Evolutionary conservation across 768 basidiomycete genomes (phyloP).

Genomic region (Saitozyma sp.): DNA sequence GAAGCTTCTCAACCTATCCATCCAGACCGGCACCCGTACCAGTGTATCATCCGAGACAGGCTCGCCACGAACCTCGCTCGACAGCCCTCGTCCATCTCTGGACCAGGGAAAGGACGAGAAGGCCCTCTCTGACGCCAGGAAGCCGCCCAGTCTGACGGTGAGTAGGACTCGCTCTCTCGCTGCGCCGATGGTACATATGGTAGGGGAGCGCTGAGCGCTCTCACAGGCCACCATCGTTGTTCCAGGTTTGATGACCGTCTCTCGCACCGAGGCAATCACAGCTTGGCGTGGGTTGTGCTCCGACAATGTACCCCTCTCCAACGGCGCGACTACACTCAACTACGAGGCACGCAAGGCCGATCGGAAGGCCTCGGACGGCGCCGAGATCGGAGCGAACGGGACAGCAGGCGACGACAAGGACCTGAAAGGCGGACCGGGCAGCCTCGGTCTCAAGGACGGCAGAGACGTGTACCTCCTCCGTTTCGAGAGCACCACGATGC

Average conservation of each 20-base stretch:
- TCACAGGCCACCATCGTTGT: constrained; percentile 54
- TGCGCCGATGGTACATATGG: too few species aligned
- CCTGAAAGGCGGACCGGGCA: neutral
- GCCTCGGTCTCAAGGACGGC: constrained; percentile 34
- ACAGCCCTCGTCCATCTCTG: constrained; percentile 23
- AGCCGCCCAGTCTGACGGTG: constrained; percentile 45
- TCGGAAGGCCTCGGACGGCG: neutral
- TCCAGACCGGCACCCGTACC: constrained; percentile 15
- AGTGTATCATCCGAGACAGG: neutral
- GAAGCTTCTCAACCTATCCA: constrained; percentile 29
- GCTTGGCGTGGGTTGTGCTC: constrained; percentile 49
- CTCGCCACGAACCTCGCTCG: neutral
- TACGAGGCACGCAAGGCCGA: constrained; percentile 5
- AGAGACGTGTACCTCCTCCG: constrained; percentile 55
- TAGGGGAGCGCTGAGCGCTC: neutral
- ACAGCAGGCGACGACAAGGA: neutral
- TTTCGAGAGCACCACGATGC: constrained; percentile 50
- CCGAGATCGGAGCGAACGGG: neutral
- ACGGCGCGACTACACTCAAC: neutral
- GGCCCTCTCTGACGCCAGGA: constrained; percentile 22
- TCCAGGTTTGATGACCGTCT: constrained; percentile 55
- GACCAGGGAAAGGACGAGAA: constrained; percentile 33
- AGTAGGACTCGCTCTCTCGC: constrained; percentile 6
- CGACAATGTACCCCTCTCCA: constrained; percentile 7
- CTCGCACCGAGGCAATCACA: constrained; percentile 51